Conservation (phyloP, 164 flowering plant species). For the Nymphaea thermarum region DNA sequence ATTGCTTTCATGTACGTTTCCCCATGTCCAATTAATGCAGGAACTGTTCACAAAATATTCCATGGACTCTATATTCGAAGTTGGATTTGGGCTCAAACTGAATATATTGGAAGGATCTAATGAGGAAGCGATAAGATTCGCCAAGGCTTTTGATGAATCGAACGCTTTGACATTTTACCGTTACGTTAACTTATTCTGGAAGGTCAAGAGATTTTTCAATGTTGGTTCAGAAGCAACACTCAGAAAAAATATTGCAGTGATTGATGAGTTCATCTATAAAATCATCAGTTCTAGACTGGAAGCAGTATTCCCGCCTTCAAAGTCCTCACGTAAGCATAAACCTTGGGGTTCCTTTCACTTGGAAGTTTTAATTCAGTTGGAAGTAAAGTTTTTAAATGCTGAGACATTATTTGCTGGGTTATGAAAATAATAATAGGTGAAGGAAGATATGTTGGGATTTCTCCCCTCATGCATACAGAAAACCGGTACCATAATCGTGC, state of each 20-base stretch:
- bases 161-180: constrained; percentile 9
- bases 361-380: too few species aligned
- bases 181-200: constrained; percentile 20
- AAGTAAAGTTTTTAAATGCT: neutral
- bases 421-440: constrained; percentile 11
- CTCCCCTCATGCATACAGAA: too few species aligned
- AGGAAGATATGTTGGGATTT: too few species aligned
- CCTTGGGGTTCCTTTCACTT: neutral
- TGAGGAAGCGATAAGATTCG: constrained; percentile 9
- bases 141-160: constrained; percentile 16
- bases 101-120: constrained; percentile 4
- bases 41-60: constrained; percentile 9
- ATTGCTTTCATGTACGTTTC: neutral
- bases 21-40: constrained; percentile 1
- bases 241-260: constrained; percentile 16
- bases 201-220: constrained; percentile 18
- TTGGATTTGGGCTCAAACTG: constrained; percentile 9
- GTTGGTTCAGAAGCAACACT: constrained; percentile 21
- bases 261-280: constrained; percentile 18
- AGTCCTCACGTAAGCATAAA: neutral
- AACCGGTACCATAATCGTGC: too few species aligned
- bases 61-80: constrained; percentile 9
- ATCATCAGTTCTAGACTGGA: constrained; percentile 17
- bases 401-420: neutral
- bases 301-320: too few species aligned